Base-by-base conservation (phyloP, 768 basidiomycete species). In the Leccinellum albellum region DNA sequence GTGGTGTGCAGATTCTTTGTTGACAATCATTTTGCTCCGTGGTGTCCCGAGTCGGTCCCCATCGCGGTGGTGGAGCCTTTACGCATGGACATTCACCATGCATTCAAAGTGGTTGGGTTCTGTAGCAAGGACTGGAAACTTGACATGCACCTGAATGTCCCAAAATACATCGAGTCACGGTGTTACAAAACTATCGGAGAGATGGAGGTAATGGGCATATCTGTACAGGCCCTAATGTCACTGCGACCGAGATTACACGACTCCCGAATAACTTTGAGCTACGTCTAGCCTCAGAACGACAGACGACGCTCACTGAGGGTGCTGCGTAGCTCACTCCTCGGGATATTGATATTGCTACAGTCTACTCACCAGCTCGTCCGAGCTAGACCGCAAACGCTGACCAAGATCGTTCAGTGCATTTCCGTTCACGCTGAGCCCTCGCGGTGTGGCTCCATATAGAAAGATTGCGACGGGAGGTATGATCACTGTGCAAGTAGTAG, bases 81-180 rank as follows among this genome's bases (percentile, higher is more conserved):
- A 52, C 5, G 54, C 40, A 13, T 57, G 59, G 55, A 53, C 55
- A 9, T 45, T 57, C 6, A n/a, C 5, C 54, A 50, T 20, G 57
- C 60, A 0, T 55, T 51, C 1, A 59, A 37, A 23, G 58, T 51
- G 17, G 42, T 59, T 21, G 32, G 40, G 7, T 61, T 61, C n/a
- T 61, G 58, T 21, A 51, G 20, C 0, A 45, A 42, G 10, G 53
- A 54, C 10, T 48, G 45, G 53, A 47, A 26, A 2, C 57, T 40
- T 4, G 46, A 61, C 26, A 3, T 51, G 17, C 10, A 44, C 13
- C 28, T 48, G 2, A 15, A 23, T 4, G 26, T 48, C n/a, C 21
- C 29, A 3, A 61, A 61, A 21, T 56, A 58, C 57, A 60, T 44
- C 20, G 50, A 54, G 10, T 28, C n/a, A n/a, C n/a, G n/a, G n/a